A percentile compares a stretch with the other conserved stretches of the same genome.
phyloP scores from a whole-genome alignment of 2,329 filamentous ascomycete species.

The Bipolaris victoriae region DNA sequence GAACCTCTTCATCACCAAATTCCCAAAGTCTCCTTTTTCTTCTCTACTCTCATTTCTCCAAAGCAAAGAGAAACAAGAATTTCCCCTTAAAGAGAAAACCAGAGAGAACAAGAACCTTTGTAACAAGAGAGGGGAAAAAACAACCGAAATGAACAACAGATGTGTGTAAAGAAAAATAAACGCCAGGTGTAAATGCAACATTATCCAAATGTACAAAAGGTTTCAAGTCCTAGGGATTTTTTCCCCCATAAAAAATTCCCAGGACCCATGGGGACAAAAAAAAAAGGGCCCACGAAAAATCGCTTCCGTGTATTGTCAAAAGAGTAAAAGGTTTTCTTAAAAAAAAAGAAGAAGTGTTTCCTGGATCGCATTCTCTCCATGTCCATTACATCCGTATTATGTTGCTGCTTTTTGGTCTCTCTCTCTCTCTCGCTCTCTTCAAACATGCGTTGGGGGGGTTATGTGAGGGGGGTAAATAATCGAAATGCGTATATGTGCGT shows the following conservation, averaged over 20 bases:
- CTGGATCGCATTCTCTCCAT: slow-evolving; percentile 5
- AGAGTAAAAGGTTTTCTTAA: neutral
- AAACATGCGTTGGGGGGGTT: slow-evolving; percentile 13
- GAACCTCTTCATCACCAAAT: too few relatives aligned
- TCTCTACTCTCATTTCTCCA: too few relatives aligned
- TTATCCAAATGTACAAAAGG: neutral
- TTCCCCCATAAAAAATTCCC: neutral
- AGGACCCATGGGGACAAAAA: neutral
- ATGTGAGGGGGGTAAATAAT: neutral
- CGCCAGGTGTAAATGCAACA: slow-evolving; percentile 13
- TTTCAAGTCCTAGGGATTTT: neutral
- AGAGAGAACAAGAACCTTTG: neutral
- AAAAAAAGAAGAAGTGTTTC: slow-evolving; percentile 1
- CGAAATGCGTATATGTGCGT: slow-evolving; percentile 5
- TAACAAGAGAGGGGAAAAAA: neutral
- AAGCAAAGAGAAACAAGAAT: too few relatives aligned
- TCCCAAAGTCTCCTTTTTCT: too few relatives aligned
- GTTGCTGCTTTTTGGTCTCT: slow-evolving; percentile 1
- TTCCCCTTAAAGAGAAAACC: too few relatives aligned
- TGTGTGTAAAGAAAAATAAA: neutral
- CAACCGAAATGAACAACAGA: neutral
- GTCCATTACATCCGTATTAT: slow-evolving; percentile 13
- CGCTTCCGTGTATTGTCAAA: slow-evolving; percentile 17
- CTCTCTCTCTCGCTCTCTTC: neutral
- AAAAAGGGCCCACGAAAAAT: slow-evolving; percentile 6